Evolutionary conservation across 306 rosid species (phyloP).

Genomic region (Glycine tomentella): DNA sequence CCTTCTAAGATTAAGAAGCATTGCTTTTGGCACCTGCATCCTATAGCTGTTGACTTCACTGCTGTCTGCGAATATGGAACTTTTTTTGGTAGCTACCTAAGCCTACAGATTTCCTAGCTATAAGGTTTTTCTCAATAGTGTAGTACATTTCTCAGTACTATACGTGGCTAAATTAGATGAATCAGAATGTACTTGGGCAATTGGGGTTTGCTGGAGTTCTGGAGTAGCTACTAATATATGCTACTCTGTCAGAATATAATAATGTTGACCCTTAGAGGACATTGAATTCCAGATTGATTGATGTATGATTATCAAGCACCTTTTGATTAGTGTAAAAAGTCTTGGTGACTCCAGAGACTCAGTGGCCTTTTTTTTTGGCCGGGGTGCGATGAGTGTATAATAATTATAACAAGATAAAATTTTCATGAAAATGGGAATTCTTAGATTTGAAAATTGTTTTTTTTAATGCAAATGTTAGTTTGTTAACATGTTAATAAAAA

Average conservation of each 20-base stretch:
- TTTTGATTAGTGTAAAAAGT: not conserved
- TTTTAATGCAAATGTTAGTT: too few relatives aligned
- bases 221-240: not conserved
- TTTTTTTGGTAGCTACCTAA: slow-evolving; percentile 7
- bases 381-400: too few relatives aligned
- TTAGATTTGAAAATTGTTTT: too few relatives aligned
- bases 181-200: not conserved
- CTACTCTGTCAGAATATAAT: not conserved
- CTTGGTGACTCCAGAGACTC: too few relatives aligned
- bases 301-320: not conserved
- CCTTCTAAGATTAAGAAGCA: slow-evolving; percentile 19
- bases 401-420: too few relatives aligned
- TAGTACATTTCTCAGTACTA: not conserved
- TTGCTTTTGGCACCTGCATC: slow-evolving; percentile 30
- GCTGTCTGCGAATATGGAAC: slow-evolving; percentile 44
- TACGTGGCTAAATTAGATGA: not conserved
- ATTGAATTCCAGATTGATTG: not conserved
- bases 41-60: slow-evolving; percentile 56
- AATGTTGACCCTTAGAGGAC: not conserved
- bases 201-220: not conserved
- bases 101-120: slow-evolving; percentile 32
- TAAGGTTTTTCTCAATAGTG: not conserved
- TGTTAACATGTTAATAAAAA: too few relatives aligned
- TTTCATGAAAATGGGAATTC: too few relatives aligned
- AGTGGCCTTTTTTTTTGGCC: too few relatives aligned